Evolutionary conservation across 2,329 filamentous ascomycete genomes (phyloP).

Genomic region (Pestalotiopsis fici): DNA sequence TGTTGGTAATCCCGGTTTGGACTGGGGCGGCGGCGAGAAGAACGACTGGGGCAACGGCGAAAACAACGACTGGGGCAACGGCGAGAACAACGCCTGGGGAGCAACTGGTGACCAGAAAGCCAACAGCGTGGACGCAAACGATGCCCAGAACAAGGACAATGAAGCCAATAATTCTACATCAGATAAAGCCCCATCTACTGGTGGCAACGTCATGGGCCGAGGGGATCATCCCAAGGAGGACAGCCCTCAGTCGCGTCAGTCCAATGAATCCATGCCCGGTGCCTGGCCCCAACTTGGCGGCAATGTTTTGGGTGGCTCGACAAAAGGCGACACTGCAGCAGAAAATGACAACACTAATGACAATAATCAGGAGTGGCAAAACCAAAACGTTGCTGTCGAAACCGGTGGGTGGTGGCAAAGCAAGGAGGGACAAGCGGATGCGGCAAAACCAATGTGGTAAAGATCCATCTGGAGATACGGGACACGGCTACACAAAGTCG

Average conservation of each 20-base stretch:
- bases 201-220: not conserved
- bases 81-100: no score
- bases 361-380: not conserved
- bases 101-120: not conserved
- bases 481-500: no score
- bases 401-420: conserved; percentile 2
- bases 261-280: not conserved
- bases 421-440: conserved; percentile 5
- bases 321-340: not conserved
- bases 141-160: not conserved
- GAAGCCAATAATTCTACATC: not conserved
- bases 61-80: no score
- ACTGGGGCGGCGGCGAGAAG: no score
- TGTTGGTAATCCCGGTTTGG: no score
- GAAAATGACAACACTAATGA: not conserved
- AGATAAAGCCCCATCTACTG: not conserved
- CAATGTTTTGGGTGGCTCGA: not conserved
- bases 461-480: not conserved
- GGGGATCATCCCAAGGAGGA: not conserved
- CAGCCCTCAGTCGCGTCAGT: not conserved
- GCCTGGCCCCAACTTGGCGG: not conserved
- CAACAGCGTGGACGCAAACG: conserved; percentile 8
- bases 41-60: no score
- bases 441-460: not conserved
- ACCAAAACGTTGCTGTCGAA: not conserved